Base-by-base conservation (phyloP, 1,284 basidiomycete species). In the Melampsora americana region DNA sequence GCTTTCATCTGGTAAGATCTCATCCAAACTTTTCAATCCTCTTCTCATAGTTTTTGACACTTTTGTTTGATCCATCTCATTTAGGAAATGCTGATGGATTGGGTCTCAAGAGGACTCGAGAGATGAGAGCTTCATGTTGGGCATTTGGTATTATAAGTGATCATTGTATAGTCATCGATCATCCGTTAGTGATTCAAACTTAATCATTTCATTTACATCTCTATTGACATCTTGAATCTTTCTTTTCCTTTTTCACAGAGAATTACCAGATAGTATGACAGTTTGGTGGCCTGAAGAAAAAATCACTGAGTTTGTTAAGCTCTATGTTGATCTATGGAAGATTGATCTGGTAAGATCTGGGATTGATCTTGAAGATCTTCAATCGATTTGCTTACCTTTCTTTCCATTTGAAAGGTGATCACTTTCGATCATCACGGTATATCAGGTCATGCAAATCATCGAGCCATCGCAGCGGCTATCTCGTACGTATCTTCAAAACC, bases 361-460 rank as follows among this genome's bases (percentile, higher is more conserved):
- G n/a, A n/a, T 44, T 66, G 11, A 18, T 28, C 20, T 48, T 48
- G 46, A 11, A 56, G 50, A 5, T 53, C 50, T 56, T 23, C 11
- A 42, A 42, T 9, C 6, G 39, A 1, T 42, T 42, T 42, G 39
- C 11, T 42, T 42, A 12, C 11, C 23, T 30, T 32, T 44, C 32
- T n/a, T 12, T 23, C 62, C 18, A 6, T 20, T 42, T 20, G 50
- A 11, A 42, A 69, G 73, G 60, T 76, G 35, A 68, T 76, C 5
- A 76, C 73, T 16, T 76, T 76, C 53, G 66, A 76, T 53, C 73
- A 76, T 50, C 65, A 75, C 23, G 73, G 73, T 18, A 39, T 75
- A 20, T 75, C 73, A n/a, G 66, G 73, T 16, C 73, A 75, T 53
- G 30, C 44, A 23, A 75, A 68, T 46, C 73, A 75, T 62, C 65